A percentile compares a stretch with the other conserved stretches of the same genome.
Evolutionary conservation across 371 early-diverging fungal species (phyloP).

Genomic region (Actinomortierella wolfii): DNA sequence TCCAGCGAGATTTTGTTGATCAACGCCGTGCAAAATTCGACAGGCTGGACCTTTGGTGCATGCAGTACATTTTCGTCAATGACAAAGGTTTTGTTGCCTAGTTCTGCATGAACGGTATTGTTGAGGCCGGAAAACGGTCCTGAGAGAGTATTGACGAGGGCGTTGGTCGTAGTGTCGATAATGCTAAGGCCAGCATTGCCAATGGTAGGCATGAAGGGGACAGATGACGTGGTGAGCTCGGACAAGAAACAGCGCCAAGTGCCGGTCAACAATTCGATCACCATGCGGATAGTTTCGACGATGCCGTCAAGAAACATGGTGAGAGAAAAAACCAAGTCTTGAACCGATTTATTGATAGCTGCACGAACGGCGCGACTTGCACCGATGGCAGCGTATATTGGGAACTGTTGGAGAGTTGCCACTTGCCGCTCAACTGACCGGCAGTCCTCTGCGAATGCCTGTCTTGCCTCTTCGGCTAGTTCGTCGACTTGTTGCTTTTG

Average conservation of each 20-base stretch:
- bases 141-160: too few species aligned
- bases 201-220: constrained; percentile 26
- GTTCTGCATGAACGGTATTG: too few species aligned
- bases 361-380: constrained; percentile 13
- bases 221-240: constrained; percentile 11
- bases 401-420: constrained; percentile 7
- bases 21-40: too few species aligned
- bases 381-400: constrained; percentile 20
- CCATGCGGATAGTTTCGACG: constrained; percentile 14
- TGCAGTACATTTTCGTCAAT: too few species aligned
- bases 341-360: constrained; percentile 23
- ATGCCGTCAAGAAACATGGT: constrained; percentile 10
- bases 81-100: too few species aligned
- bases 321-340: constrained; percentile 5
- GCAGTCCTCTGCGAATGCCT: constrained; percentile 12
- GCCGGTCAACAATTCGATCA: constrained; percentile 20
- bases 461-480: constrained; percentile 8
- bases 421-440: constrained; percentile 12
- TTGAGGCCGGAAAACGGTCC: too few species aligned
- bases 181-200: constrained; percentile 14
- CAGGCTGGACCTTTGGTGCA: too few species aligned
- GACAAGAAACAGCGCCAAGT: constrained; percentile 39
- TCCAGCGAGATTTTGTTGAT: too few species aligned
- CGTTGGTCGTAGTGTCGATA: too few species aligned
- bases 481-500: constrained; percentile 5